phyloP scores from a whole-genome alignment of 116 monocot species.

The Papilionanthe hybrid region DNA sequence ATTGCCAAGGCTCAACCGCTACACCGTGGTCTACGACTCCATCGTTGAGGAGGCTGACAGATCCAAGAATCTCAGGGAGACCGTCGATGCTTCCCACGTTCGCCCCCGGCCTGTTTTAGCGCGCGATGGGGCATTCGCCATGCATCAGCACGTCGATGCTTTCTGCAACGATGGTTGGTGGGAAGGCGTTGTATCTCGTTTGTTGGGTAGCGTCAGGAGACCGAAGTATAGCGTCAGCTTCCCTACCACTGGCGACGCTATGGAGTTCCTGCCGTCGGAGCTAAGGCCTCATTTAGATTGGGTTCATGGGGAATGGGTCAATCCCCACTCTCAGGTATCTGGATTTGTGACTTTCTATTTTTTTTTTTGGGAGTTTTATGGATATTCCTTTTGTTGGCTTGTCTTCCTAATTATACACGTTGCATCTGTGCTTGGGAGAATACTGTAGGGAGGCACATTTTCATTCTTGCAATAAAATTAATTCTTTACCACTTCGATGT shows the following conservation, averaged over 20 bases:
- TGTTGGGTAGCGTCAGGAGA: neutral
- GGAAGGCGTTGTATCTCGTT: constrained; percentile 30
- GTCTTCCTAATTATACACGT: neutral
- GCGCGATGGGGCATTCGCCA: neutral
- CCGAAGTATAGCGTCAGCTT: constrained; percentile 29
- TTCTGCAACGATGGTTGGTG: constrained; percentile 65
- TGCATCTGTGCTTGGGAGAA: constrained; percentile 7
- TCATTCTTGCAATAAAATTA: neutral
- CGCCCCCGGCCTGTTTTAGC: constrained; percentile 43
- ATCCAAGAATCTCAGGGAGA: constrained; percentile 37
- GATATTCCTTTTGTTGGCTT: neutral
- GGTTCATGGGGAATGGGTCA: constrained; percentile 44
- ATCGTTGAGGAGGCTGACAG: constrained; percentile 22
- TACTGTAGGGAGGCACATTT: neutral
- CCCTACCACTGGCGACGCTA: constrained; percentile 29
- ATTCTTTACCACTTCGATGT: neutral
- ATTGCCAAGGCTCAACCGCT: constrained; percentile 27
- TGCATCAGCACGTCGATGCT: constrained; percentile 50
- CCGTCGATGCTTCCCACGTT: constrained; percentile 21
- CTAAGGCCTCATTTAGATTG: constrained; percentile 54
- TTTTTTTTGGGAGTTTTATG: neutral
- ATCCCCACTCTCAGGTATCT: constrained; percentile 17
- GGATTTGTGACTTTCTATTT: neutral
- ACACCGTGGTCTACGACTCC: constrained; percentile 48
- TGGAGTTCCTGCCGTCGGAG: constrained; percentile 25